Evolutionary conservation across 2,329 filamentous ascomycete genomes (phyloP), one percentile per base, ranked within the genome.

Genomic region (Beauveria varroae): DNA sequence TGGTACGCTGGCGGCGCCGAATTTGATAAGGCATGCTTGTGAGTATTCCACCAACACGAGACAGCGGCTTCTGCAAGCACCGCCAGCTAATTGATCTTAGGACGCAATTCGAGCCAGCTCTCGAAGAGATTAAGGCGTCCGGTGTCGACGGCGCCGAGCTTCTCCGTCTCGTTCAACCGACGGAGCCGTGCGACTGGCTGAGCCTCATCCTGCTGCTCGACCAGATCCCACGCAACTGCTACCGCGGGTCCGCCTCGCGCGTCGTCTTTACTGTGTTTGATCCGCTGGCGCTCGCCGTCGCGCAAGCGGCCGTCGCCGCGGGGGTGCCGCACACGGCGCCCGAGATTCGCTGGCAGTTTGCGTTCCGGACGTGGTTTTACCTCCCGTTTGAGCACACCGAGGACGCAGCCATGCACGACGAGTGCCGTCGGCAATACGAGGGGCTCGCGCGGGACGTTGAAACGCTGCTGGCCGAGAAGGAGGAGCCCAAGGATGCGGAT

Each of bases 381-480:
- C 71, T 87, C 66, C 84, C 86, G 0, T 70, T 87, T 6, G 79
- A 82, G 76, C 86, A 88, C 69, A 80, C 81, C 0, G 84, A 87
- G 68, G 71, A 79, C 24, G 57, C 78, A 1, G 67, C 71, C 0
- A 70, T 73, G 3, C 84, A 86, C 61, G 69, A 79, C 10, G 59
- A 69, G 30, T 72, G 75, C 4, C 61, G 71, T 0, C 64, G 65
- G 5, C 69, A 74, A 22, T 71, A 74, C 24, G 68, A 65, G 1
- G 67, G 69, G 6, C 68, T 76, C 40, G 65, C 65, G 28, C 63
- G 62, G 1, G 76, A 78, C 37, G 65, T 75, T 0, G 67, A 74
- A 24, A 41, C 70, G 56, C 56, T 75, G 66, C 62, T 68, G 61
- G 64, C 64, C 6, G 67, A 67, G 1, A 70, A 71, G 1, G 66